phyloP scores from a whole-genome alignment of 305 asterid species.

The Fraxinus angustifolia region DNA sequence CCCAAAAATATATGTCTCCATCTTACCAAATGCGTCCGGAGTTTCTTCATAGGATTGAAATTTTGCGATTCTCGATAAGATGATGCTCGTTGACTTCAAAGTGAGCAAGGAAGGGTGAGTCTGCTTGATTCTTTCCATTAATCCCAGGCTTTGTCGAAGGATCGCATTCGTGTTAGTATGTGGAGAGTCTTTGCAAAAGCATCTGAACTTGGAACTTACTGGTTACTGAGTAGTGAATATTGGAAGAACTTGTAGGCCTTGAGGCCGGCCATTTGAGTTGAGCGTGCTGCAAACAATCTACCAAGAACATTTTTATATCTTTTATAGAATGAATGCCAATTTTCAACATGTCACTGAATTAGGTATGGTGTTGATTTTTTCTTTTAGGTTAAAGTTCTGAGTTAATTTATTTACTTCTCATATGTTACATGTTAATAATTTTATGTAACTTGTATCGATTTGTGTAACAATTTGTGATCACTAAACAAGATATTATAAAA shows the following conservation, averaged over 20 bases:
- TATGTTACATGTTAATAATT: no score
- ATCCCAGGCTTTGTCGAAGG: constrained; percentile 79
- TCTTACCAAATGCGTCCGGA: constrained; percentile 70
- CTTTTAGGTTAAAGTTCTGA: no score
- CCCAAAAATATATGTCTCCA: constrained; percentile 57
- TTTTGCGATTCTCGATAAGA: constrained; percentile 78
- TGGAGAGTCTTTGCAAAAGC: constrained; percentile 89
- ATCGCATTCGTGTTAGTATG: constrained; percentile 83
- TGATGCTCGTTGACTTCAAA: constrained; percentile 79
- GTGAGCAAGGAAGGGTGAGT: constrained; percentile 65
- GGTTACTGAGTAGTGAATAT: constrained; percentile 47
- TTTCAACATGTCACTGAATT: no score
- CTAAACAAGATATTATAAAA: no score
- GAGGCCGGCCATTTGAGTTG: constrained; percentile 53
- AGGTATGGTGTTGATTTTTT: no score
- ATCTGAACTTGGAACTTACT: constrained; percentile 60
- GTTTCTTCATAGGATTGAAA: constrained; percentile 68
- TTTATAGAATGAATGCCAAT: no score
- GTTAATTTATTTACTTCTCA: no score
- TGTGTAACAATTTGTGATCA: no score
- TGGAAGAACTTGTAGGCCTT: constrained; percentile 75
- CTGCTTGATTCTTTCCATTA: constrained; percentile 45
- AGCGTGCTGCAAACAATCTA: constrained; percentile 67
- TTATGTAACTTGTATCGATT: no score
- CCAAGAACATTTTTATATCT: constrained; percentile 52